Evolutionary conservation across 345 rosid species (phyloP).

Genomic region (Durio zibethinus): DNA sequence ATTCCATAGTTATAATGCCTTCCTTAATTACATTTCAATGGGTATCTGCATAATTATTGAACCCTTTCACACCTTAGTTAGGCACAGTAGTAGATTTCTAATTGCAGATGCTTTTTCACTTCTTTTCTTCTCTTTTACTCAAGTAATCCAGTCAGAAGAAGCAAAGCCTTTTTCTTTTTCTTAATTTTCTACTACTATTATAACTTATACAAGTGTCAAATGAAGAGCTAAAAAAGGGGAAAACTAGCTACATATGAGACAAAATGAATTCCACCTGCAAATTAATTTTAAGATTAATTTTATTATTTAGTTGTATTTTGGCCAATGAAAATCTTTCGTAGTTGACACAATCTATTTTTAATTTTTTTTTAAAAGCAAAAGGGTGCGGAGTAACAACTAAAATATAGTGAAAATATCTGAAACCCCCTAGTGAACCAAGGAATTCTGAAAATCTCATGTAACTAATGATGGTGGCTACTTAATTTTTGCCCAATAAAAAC

Average conservation of each 20-base stretch:
- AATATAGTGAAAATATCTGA: too few relatives aligned
- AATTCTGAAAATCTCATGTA: too few relatives aligned
- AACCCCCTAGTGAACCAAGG: too few relatives aligned
- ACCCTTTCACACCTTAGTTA: not conserved
- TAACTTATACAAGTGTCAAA: not conserved
- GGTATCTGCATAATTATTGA: not conserved
- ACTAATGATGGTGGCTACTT: too few relatives aligned
- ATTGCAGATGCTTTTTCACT: conserved; percentile 1
- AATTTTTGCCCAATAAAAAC: too few relatives aligned
- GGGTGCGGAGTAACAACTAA: too few relatives aligned
- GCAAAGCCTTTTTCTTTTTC: not conserved
- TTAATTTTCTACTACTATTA: not conserved
- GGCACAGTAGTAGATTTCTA: not conserved
- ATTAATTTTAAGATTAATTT: too few relatives aligned
- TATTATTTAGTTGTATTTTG: too few relatives aligned
- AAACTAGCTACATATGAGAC: not conserved
- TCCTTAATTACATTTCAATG: not conserved
- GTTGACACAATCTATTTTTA: too few relatives aligned
- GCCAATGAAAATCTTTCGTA: too few relatives aligned
- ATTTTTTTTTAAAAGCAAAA: too few relatives aligned
- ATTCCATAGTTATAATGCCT: not conserved
- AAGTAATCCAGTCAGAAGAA: conserved; percentile 6
- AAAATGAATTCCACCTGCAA: not conserved
- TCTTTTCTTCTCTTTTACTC: not conserved
- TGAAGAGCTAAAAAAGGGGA: not conserved